Conservation (phyloP, 148 eudicot species). For the Vaccinium myrtillus region DNA sequence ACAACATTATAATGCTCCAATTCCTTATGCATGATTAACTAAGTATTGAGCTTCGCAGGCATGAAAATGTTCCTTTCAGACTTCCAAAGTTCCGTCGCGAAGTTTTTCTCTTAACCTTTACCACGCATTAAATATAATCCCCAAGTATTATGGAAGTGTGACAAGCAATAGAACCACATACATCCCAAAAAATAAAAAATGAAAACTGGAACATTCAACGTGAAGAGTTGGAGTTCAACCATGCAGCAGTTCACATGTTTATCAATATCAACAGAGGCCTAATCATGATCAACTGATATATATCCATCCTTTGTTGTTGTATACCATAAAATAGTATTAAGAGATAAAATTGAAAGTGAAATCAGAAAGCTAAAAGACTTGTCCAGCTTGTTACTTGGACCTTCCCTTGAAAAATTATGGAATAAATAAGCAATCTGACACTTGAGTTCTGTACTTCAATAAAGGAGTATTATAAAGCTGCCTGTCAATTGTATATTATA, state of each 20-base stretch:
- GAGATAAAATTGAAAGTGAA: neutral
- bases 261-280: neutral
- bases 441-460: neutral
- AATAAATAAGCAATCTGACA: neutral
- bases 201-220: neutral
- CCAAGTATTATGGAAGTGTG: neutral
- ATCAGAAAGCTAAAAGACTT: neutral
- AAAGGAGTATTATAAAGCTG: neutral
- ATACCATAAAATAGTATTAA: neutral
- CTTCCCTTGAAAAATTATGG: neutral
- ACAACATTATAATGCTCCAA: neutral
- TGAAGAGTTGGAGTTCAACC: neutral
- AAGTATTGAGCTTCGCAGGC: neutral
- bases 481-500: neutral
- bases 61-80: neutral
- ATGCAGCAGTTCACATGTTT: constrained; percentile 4
- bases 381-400: neutral
- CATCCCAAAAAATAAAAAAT: neutral
- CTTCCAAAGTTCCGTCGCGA: neutral
- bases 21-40: neutral
- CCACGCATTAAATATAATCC: neutral
- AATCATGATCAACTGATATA: neutral
- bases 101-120: neutral
- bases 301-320: neutral
- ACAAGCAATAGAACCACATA: neutral